Percentiles rank a stretch among this genome's conserved stretches.
Evolutionary conservation across 2,329 filamentous ascomycete species (phyloP).

Genomic region (Colletotrichum godetiae): DNA sequence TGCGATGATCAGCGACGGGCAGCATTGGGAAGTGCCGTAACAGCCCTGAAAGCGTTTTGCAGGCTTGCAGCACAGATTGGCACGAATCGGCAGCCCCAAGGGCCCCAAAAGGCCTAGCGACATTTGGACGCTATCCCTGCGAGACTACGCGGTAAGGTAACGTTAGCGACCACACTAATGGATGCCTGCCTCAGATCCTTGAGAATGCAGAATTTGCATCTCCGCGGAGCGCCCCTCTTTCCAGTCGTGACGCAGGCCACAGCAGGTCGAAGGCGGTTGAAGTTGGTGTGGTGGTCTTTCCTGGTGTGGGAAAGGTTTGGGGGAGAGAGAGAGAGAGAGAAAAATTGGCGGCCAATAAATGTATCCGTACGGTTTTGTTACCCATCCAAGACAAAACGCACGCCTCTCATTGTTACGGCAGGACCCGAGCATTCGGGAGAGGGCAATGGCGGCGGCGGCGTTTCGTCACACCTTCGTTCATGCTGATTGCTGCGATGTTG

Average conservation of each 20-base stretch:
- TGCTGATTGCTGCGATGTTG: conserved; percentile 13
- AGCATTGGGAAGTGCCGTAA: conserved; percentile 25
- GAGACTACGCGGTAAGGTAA: conserved; percentile 24
- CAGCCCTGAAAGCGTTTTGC: conserved; percentile 7
- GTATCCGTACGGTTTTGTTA: conserved; percentile 1
- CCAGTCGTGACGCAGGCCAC: not conserved
- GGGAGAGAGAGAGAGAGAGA: not conserved
- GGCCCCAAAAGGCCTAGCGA: conserved; percentile 18
- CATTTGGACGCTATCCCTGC: conserved; percentile 24
- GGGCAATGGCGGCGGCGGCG: conserved; percentile 11
- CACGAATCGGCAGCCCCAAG: not conserved
- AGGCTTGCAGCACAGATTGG: conserved; percentile 1
- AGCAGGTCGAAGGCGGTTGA: not conserved
- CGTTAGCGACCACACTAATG: conserved; percentile 30
- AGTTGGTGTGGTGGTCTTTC: conserved; percentile 18
- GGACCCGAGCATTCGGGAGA: conserved; percentile 31
- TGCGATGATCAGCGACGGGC: conserved; percentile 25
- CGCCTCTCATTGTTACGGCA: conserved; percentile 18
- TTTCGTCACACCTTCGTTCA: conserved; percentile 27
- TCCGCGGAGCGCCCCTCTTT: conserved; percentile 21
- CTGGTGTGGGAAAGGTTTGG: conserved; percentile 21
- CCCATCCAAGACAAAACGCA: conserved; percentile 12
- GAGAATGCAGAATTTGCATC: conserved; percentile 25
- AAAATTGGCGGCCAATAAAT: conserved; percentile 14
- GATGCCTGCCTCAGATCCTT: conserved; percentile 33